These are phyloP conservation scores for Mangifera indica DNA, from an alignment of 345 rosid genomes.

Conservation along the genomic window DNA sequence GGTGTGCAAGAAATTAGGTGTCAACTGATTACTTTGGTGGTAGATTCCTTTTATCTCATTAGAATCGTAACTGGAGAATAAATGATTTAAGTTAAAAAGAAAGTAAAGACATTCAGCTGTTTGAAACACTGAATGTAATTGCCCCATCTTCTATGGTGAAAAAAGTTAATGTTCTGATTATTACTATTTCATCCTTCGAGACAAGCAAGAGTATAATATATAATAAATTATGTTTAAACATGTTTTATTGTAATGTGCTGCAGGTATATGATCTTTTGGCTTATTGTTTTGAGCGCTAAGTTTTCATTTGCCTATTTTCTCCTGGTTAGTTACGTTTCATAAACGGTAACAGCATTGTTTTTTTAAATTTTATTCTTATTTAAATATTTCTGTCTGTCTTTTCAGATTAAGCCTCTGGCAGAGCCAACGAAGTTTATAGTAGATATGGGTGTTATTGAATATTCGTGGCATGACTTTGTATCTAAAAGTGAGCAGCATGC, in stretches of 20 bases:
- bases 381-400: conserved; percentile 15
- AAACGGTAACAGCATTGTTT: not conserved
- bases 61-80: not conserved
- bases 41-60: not conserved
- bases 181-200: not conserved
- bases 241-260: conserved; percentile 15
- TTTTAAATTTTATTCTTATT: not conserved
- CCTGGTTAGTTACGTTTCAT: conserved; percentile 47
- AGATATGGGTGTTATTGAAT: conserved; percentile 41
- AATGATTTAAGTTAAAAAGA: not conserved
- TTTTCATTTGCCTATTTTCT: conserved; percentile 93
- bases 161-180: not conserved
- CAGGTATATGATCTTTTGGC: conserved; percentile 97
- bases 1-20: not conserved
- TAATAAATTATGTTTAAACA: not conserved
- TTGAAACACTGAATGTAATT: not conserved
- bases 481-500: conserved; percentile 56
- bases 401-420: conserved; percentile 86
- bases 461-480: conserved; percentile 98
- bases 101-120: too few species aligned
- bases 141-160: not conserved
- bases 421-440: conserved; percentile 67
- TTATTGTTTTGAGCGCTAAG: conserved; percentile 69
- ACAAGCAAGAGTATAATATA: too few species aligned
- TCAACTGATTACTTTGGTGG: not conserved